Conservation (phyloP, 1,284 basidiomycete genomes). For the Caloboletus firmus region DNA sequence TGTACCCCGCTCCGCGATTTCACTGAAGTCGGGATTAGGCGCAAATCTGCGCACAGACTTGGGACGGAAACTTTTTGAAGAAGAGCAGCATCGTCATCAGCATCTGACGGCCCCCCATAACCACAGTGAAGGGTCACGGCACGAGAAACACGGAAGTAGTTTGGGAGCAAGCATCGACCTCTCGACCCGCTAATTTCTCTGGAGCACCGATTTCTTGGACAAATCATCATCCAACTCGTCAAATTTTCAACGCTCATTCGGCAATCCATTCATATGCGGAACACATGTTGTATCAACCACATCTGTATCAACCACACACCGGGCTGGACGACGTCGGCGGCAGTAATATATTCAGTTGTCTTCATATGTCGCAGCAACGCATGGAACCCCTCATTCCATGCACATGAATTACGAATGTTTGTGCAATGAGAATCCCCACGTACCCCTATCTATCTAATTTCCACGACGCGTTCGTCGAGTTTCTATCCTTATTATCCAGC, state of each 20-base stretch:
- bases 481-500: conserved; percentile 32
- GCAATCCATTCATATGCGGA: conserved; percentile 26
- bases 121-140: conserved; percentile 26
- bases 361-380: conserved; percentile 24
- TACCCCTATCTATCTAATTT: conserved; percentile 24
- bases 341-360: conserved; percentile 35
- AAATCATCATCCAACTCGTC: conserved; percentile 18
- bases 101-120: conserved; percentile 16
- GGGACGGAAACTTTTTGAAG: conserved; percentile 69
- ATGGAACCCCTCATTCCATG: conserved; percentile 16
- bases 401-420: conserved; percentile 32
- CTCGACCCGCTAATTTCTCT: conserved; percentile 25
- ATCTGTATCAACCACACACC: conserved; percentile 32
- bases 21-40: conserved; percentile 44
- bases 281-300: conserved; percentile 34
- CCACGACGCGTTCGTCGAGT: conserved; percentile 13
- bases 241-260: conserved; percentile 15
- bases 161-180: conserved; percentile 33
- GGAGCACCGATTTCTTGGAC: conserved; percentile 1
- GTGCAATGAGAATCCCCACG: conserved; percentile 20
- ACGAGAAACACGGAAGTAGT: conserved; percentile 26
- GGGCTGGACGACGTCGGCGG: conserved; percentile 17
- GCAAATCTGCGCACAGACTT: conserved; percentile 54
- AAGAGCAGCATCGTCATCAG: conserved; percentile 50
- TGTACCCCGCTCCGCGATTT: conserved; percentile 32